Base-by-base conservation (phyloP, 306 rosid genomes). In the Castanea mollissima region DNA sequence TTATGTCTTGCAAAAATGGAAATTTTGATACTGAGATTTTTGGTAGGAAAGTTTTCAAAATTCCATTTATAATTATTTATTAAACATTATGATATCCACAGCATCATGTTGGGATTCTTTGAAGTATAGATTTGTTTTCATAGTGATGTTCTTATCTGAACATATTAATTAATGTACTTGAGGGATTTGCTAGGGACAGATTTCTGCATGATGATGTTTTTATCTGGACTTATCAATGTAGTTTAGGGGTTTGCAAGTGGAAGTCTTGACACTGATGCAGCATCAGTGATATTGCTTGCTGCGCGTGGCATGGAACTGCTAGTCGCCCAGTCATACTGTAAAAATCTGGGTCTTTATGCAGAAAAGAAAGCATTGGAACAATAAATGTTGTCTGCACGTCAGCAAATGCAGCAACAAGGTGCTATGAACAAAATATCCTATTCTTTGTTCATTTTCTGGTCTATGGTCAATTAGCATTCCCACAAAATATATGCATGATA, bases 181-280 rank as follows among this genome's bases (percentile, higher is more conserved):
- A 41, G 46, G 46, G 11, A 41, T 41, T 41, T 41, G 46, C 46
- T 41, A 41, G 46, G 8, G 46, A 41, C 46, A 41, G 46, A 41
- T 8, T 41, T 2, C 21, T 14, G 32, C 34, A 25, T 51, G 13
- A 18, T 73, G 51, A 49, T 34, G 9, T 72, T 41, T 0, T 44
- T n/a, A 21, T 69, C 69, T 84, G 11, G 78, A 80, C 69, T 31
- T 72, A 41, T 70, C 18, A 25, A 41, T 78, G 49, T 82, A 34
- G 63, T 86, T 69, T 77, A 95, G 99, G 98, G 99, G 29, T 93
- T 95, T 90, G 99, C 99, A 74, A 95, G 98, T 89, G 98, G 98
- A 85, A 95, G 99, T 87, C 88, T 95, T 69, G 99, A 93, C 80
- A 89, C 55, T 58, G 99, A 91, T 87, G 96, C 98, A 69, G 75